phyloP scores from a whole-genome alignment of 2,329 filamentous ascomycete species.

The Aspergillus persii region DNA sequence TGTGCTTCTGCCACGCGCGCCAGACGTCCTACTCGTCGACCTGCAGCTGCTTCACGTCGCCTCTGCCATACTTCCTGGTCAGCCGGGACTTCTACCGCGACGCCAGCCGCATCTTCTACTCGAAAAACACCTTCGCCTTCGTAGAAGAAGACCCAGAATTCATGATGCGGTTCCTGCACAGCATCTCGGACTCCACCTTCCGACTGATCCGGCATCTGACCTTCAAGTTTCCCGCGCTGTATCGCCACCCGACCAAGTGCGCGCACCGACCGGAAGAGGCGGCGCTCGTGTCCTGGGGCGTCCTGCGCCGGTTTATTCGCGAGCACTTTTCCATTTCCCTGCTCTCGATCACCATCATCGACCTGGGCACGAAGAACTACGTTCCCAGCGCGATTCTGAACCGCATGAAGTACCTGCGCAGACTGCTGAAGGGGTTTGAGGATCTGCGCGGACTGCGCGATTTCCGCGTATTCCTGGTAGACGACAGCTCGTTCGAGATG shows the following conservation, averaged over 20 bases:
- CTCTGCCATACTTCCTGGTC: conserved; percentile 25
- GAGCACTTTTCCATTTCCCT: conserved; percentile 24
- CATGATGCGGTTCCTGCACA: conserved; percentile 20
- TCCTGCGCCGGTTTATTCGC: conserved; percentile 28
- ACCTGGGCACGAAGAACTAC: conserved; percentile 12
- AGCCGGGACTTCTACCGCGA: conserved; percentile 22
- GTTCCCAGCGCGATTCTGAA: background rate
- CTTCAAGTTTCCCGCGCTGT: conserved; percentile 20
- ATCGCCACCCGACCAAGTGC: conserved; percentile 7
- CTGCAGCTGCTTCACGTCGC: conserved; percentile 24
- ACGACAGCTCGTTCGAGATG: conserved; percentile 19
- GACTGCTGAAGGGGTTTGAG: conserved; percentile 17
- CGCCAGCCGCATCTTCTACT: conserved; percentile 21
- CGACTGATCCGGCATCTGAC: conserved; percentile 19
- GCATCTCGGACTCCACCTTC: conserved; percentile 19
- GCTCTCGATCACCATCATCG: conserved; percentile 21
- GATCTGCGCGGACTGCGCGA: conserved; percentile 18
- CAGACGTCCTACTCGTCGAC: conserved; percentile 24
- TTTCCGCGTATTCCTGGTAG: conserved; percentile 19
- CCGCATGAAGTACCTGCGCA: conserved; percentile 18
- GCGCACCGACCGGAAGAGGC: conserved; percentile 8
- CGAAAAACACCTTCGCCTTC: conserved; percentile 21
- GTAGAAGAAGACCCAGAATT: conserved; percentile 22
- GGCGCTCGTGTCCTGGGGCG: conserved; percentile 19
- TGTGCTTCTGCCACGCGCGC: conserved; percentile 22